Evolutionary conservation across 208 protist genomes (phyloP).

Genomic region (Wallacemonas sp.): DNA sequence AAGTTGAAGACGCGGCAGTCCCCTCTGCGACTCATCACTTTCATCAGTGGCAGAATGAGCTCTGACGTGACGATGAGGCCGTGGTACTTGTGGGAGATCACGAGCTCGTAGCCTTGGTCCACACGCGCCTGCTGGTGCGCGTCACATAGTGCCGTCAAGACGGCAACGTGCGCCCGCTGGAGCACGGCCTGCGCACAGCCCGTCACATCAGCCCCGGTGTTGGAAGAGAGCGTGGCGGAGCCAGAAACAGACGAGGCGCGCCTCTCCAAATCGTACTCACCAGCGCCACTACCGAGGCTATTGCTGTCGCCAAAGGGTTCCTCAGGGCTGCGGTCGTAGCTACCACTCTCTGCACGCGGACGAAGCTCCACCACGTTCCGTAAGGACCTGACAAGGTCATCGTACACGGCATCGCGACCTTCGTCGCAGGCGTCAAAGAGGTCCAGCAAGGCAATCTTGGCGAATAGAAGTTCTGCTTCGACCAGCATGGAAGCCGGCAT

Average conservation of each 20-base stretch:
- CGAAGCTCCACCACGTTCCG: slow-evolving; percentile 78
- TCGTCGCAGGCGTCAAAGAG: slow-evolving; percentile 54
- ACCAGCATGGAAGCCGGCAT: slow-evolving; percentile 58
- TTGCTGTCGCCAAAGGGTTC: slow-evolving; percentile 9
- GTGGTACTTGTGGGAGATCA: slow-evolving; percentile 90
- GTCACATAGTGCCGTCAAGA: slow-evolving; percentile 51
- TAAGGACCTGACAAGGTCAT: slow-evolving; percentile 73
- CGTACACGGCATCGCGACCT: slow-evolving; percentile 57
- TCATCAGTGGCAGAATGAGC: slow-evolving; percentile 55
- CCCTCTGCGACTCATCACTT: slow-evolving; percentile 60
- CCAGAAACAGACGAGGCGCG: not conserved
- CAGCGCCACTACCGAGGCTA: not conserved
- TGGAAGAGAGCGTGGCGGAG: not conserved
- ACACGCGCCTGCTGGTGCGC: slow-evolving; percentile 60
- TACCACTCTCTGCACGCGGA: no score
- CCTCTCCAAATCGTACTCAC: slow-evolving; percentile 12
- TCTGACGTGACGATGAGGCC: slow-evolving; percentile 72
- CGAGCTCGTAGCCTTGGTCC: slow-evolving; percentile 80
- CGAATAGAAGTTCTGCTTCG: slow-evolving; percentile 72
- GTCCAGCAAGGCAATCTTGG: slow-evolving; percentile 69
- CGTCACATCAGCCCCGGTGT: slow-evolving; percentile 18
- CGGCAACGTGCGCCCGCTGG: slow-evolving; percentile 49
- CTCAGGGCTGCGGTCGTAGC: not conserved
- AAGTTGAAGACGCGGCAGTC: slow-evolving; percentile 88
- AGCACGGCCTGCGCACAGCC: slow-evolving; percentile 33